Conservation (phyloP, 2,329 filamentous ascomycete species). For the Curvularia verruculosa region DNA sequence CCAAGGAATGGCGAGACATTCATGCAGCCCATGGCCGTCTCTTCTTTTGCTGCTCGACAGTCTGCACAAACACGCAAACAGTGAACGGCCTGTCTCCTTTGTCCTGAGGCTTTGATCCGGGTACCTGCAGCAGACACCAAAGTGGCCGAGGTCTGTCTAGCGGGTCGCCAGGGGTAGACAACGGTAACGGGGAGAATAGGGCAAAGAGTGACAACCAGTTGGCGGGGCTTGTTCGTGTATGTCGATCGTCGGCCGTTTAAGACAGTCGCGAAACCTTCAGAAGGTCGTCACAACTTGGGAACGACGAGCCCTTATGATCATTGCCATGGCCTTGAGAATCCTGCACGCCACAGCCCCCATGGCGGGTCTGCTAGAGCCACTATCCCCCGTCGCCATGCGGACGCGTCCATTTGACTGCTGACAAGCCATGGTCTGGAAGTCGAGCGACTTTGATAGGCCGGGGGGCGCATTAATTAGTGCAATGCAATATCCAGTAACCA, state of each 20-base stretch:
- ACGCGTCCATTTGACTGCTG: constrained; percentile 27
- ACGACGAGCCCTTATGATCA: constrained; percentile 36
- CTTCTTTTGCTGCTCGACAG: neutral
- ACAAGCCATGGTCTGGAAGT: constrained; percentile 25
- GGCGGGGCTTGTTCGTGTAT: constrained; percentile 20
- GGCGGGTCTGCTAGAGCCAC: constrained; percentile 36
- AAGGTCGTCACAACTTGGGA: constrained; percentile 29
- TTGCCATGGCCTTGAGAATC: constrained; percentile 32
- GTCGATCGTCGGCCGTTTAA: constrained; percentile 31
- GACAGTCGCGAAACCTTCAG: constrained; percentile 26
- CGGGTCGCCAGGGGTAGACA: constrained; percentile 12
- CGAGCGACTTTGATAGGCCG: constrained; percentile 20
- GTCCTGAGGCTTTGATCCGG: constrained; percentile 5
- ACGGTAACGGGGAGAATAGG: constrained; percentile 16
- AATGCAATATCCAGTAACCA: constrained; percentile 34
- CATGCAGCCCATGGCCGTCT: constrained; percentile 32
- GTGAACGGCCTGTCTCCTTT: constrained; percentile 2
- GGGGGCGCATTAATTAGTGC: constrained; percentile 27
- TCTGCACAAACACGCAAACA: neutral
- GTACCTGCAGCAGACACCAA: constrained; percentile 27
- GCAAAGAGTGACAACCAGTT: constrained; percentile 35
- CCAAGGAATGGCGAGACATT: constrained; percentile 16
- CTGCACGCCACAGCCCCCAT: constrained; percentile 34
- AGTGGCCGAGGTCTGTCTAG: constrained; percentile 19
- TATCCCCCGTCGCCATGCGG: constrained; percentile 21